phyloP scores from a whole-genome alignment of 148 eudicot species.

The Cornus suecica region DNA sequence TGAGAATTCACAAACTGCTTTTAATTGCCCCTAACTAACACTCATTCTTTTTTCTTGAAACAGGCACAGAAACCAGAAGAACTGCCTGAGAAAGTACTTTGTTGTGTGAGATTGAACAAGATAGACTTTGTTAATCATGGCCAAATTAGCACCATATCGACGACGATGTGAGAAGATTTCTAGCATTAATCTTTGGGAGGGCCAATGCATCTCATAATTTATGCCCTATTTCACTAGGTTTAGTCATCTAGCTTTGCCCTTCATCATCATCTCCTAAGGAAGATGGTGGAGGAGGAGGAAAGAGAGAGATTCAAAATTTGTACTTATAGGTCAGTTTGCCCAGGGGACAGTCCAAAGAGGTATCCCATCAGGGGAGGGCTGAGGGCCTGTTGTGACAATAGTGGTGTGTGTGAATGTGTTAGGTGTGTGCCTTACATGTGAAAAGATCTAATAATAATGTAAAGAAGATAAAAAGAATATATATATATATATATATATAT shows the following conservation, averaged over 20 bases:
- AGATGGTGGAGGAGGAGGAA: too few relatives aligned
- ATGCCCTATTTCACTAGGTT: not conserved
- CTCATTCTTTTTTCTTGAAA: not conserved
- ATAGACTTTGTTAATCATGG: constrained; percentile 65
- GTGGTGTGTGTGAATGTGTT: too few relatives aligned
- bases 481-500: too few relatives aligned
- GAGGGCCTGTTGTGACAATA: not conserved
- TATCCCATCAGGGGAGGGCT: not conserved
- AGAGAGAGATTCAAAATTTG: too few relatives aligned
- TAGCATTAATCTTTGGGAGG: not conserved
- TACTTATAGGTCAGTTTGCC: not conserved
- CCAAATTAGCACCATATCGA: constrained; percentile 61
- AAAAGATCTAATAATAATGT: too few relatives aligned
- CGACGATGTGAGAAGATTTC: constrained; percentile 27
- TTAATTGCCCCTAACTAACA: not conserved
- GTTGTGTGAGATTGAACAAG: constrained; percentile 65
- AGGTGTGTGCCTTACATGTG: too few relatives aligned
- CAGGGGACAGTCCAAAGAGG: too few relatives aligned
- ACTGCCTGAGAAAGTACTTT: constrained; percentile 65
- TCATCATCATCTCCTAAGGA: too few relatives aligned
- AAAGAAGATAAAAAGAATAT: too few relatives aligned
- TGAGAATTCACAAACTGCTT: not conserved
- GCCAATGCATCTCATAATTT: not conserved
- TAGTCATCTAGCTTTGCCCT: too few relatives aligned
- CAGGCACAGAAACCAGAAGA: constrained; percentile 87